phyloP scores from a whole-genome alignment of 2,329 filamentous ascomycete species.

The Mycocentrospora acerina region DNA sequence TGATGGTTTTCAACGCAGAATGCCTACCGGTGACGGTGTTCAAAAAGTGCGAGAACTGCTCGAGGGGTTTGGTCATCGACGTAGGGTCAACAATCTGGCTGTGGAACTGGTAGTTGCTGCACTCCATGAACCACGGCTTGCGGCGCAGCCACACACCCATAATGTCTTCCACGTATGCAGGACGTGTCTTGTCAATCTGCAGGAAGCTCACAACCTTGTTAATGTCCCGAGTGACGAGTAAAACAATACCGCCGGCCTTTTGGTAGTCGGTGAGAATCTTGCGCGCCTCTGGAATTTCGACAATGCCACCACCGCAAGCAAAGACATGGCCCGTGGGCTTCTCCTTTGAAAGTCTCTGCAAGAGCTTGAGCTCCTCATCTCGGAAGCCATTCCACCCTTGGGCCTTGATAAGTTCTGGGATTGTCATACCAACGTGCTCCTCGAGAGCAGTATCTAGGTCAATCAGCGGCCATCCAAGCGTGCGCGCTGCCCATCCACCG shows the following conservation, averaged over 20 bases:
- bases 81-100: conserved; percentile 65
- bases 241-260: conserved; percentile 75
- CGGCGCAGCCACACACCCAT: conserved; percentile 86
- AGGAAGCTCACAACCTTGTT: conserved; percentile 87
- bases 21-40: conserved; percentile 65
- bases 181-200: conserved; percentile 82
- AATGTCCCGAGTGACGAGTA: conserved; percentile 85
- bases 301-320: conserved; percentile 90
- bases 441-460: conserved; percentile 91
- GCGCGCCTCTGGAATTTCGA: conserved; percentile 80
- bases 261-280: conserved; percentile 73
- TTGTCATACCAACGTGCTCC: conserved; percentile 68
- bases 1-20: conserved; percentile 58
- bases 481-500: conserved; percentile 78
- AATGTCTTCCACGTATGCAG: conserved; percentile 91
- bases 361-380: conserved; percentile 71
- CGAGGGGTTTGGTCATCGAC: conserved; percentile 55
- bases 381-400: conserved; percentile 89
- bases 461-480: conserved; percentile 74
- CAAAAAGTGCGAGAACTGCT: conserved; percentile 75
- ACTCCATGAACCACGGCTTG: conserved; percentile 86
- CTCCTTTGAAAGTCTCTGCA: conserved; percentile 73
- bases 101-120: conserved; percentile 93
- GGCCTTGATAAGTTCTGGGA: conserved; percentile 79
- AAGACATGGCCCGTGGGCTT: conserved; percentile 77